phyloP scores from a whole-genome alignment of 2,329 filamentous ascomycete genomes.

The Sporothrix brunneoviolacea region DNA sequence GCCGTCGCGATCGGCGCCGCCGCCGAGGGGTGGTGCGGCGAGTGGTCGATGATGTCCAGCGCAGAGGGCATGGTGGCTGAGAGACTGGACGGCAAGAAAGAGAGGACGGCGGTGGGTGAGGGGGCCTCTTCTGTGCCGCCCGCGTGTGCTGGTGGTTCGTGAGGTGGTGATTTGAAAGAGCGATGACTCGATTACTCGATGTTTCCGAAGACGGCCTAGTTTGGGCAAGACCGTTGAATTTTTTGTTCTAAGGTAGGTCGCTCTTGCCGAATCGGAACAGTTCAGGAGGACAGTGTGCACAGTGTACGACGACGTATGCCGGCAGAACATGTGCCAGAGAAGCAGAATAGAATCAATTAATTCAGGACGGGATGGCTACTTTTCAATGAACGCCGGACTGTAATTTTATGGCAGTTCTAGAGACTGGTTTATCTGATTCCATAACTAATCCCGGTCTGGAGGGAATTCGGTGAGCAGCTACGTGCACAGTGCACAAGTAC shows the following conservation, averaged over 20 bases:
- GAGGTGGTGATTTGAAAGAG: background rate
- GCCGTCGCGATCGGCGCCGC: constrained; percentile 68
- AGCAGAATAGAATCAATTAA: no score
- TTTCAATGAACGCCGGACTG: no score
- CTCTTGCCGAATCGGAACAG: background rate
- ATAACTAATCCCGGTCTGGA: no score
- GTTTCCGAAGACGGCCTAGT: constrained; percentile 11
- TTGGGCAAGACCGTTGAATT: background rate
- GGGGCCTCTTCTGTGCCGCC: background rate
- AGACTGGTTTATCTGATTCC: no score
- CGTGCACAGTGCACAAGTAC: no score
- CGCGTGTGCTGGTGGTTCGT: no score
- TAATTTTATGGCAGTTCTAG: no score
- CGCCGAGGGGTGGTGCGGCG: constrained; percentile 74
- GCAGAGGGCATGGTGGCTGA: constrained; percentile 39
- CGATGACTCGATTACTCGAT: constrained; percentile 1
- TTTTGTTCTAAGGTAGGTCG: background rate
- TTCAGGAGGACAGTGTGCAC: background rate
- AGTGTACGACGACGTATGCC: no score
- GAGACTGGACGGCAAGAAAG: background rate
- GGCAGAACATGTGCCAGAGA: no score
- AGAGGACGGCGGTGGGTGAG: no score
- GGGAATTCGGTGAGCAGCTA: no score
- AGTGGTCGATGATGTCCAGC: constrained; percentile 63
- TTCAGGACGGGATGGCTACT: no score